Conservation (phyloP, 2,329 filamentous ascomycete genomes). For the Fusarium neocosmosporiellum region DNA sequence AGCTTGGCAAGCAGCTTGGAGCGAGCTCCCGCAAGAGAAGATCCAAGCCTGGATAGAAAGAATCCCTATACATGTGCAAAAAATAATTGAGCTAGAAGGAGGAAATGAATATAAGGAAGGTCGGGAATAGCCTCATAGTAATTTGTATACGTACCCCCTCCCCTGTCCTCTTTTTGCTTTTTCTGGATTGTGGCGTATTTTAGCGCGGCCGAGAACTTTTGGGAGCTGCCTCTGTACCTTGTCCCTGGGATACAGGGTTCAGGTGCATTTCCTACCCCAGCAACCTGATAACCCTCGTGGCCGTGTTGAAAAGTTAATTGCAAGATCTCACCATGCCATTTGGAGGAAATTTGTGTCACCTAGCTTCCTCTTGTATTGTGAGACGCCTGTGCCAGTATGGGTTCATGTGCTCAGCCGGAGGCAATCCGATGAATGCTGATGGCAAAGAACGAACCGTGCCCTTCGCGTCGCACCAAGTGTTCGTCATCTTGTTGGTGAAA, state of each 20-base stretch:
- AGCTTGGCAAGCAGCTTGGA: too few species aligned
- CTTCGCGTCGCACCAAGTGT: neutral
- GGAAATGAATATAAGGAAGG: too few species aligned
- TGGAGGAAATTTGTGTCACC: neutral
- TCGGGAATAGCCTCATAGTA: too few species aligned
- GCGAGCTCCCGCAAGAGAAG: too few species aligned
- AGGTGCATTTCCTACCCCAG: neutral
- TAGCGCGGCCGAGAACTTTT: too few species aligned
- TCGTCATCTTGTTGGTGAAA: neutral
- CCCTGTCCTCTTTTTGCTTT: too few species aligned
- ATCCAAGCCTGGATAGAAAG: too few species aligned
- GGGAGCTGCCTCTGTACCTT: too few species aligned
- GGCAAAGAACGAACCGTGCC: conserved; percentile 9
- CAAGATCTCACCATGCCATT: neutral
- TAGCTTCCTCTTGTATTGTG: neutral
- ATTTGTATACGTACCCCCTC: too few species aligned
- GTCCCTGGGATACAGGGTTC: neutral
- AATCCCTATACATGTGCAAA: too few species aligned
- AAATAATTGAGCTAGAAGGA: too few species aligned
- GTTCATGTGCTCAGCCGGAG: neutral
- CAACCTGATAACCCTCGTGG: neutral
- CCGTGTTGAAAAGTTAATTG: neutral
- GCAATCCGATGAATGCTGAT: conserved; percentile 2
- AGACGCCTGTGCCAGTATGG: neutral
- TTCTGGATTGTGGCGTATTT: too few species aligned